Percentiles rank a stretch among this genome's conserved stretches.
These are phyloP conservation scores for Rhizoclosmatium globosum DNA, from an alignment of 192 early-diverging fungal species.

Conservation along the genomic window DNA sequence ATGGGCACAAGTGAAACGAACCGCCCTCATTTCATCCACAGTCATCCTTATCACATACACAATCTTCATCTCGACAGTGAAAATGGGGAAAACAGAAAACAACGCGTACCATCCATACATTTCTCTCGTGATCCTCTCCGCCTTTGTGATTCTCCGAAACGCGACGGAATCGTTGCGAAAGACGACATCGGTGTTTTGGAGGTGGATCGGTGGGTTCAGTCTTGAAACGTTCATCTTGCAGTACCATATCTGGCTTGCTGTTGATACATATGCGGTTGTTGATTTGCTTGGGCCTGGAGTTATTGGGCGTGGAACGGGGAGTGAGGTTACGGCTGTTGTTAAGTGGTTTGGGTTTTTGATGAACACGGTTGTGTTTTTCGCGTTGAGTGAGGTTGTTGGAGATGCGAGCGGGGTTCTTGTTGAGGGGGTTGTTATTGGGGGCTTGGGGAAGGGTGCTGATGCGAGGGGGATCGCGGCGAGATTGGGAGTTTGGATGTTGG, in stretches of 20 bases:
- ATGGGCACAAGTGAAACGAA: slow-evolving; percentile 10
- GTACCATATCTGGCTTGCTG: slow-evolving; percentile 80
- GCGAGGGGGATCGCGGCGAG: neutral
- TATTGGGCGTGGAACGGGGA: neutral
- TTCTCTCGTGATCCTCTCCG: slow-evolving; percentile 64
- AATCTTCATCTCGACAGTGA: slow-evolving; percentile 55
- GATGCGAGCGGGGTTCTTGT: slow-evolving; percentile 25
- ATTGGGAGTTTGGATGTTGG: neutral
- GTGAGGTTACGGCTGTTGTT: neutral
- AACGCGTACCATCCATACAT: slow-evolving; percentile 74
- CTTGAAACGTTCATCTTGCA: slow-evolving; percentile 83
- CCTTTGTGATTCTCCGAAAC: slow-evolving; percentile 76
- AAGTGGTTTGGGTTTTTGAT: slow-evolving; percentile 16
- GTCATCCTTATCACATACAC: slow-evolving; percentile 63
- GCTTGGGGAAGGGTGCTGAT: neutral
- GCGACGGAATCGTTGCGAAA: slow-evolving; percentile 59
- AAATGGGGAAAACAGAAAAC: slow-evolving; percentile 65
- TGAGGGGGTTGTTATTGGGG: slow-evolving; percentile 28
- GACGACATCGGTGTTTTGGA: slow-evolving; percentile 62
- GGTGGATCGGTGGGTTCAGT: slow-evolving; percentile 68
- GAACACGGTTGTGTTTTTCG: slow-evolving; percentile 22
- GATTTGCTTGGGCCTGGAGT: slow-evolving; percentile 54
- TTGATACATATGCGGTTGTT: slow-evolving; percentile 78
- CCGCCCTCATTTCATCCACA: slow-evolving; percentile 40
- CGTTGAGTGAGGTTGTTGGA: slow-evolving; percentile 14